Evolutionary conservation across 352 stramenopile species (phyloP), one percentile per base, ranked within the genome.

Genomic region (Elongisporangium senticosum): DNA sequence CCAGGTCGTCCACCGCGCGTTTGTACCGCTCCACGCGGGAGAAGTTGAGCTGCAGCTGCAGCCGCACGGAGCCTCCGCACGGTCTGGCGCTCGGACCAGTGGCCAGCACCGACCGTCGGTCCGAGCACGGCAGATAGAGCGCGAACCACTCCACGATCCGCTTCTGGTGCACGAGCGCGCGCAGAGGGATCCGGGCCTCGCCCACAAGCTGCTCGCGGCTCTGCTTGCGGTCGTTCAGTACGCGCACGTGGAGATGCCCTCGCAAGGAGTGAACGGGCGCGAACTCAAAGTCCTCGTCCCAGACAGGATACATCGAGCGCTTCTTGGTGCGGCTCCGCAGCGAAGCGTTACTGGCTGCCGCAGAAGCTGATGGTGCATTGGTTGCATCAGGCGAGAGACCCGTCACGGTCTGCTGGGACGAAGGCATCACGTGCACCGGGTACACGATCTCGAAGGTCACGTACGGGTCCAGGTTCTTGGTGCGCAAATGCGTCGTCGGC

Each of bases 201-300:
- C 83, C 81, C 7, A 93, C 76, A 4, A 89, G 56, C 23, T 91
- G 77, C 28, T 91, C 77, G 28, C 72, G 70, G 47, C 77, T 86
- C 17, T 83, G 67, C 61, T 81, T 80, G 0, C 81, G 77, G 58
- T 93, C 79, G 55, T 93, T 89, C 14, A 90, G 62, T 6, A 93
- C 53, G 1, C 79, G 81, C 10, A 93, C 54, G 26, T 79, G 70
- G 7, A 93, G 70, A 53, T 73, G 81, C 20, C 78, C 75, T n/a
- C 79, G 83, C 7, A 93, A 58, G 2, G 79, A 86, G n/a, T 85
- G 53, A 21, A 91, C 71, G 0, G 78, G 77, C 23, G 63, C 23
- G 26, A 91, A 74, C 52, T 81, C 79, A 49, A 93, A 93, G 10
- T 84, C 74, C 64, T 93, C 81, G 5, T 93, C 77, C 83, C 83